phyloP scores from a whole-genome alignment of 208 protist genomes.

The Zelonia costaricensis region DNA sequence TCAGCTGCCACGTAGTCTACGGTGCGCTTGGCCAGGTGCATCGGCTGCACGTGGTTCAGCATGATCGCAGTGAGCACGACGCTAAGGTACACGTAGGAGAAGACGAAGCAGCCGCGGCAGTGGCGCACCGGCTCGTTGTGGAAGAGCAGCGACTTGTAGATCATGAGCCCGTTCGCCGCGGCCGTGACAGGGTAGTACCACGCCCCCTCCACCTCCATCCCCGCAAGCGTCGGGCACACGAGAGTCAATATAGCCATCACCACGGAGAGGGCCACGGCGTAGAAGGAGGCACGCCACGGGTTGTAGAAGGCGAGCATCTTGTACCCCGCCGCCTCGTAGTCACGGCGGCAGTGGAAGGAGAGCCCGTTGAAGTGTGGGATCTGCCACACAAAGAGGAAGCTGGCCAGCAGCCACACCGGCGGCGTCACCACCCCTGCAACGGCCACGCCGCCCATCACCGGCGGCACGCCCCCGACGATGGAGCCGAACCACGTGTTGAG shows the following conservation, averaged over 20 bases:
- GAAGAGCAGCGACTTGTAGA: slow-evolving; percentile 87
- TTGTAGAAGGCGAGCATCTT: slow-evolving; percentile 91
- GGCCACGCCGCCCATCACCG: slow-evolving; percentile 88
- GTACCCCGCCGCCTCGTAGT: slow-evolving; percentile 91
- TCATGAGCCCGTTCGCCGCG: slow-evolving; percentile 69
- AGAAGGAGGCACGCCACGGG: slow-evolving; percentile 86
- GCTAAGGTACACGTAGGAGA: slow-evolving; percentile 86
- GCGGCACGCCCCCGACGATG: slow-evolving; percentile 91
- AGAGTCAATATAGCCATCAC: slow-evolving; percentile 71
- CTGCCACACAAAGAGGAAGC: slow-evolving; percentile 89
- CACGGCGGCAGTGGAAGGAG: slow-evolving; percentile 86
- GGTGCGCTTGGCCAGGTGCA: slow-evolving; percentile 29
- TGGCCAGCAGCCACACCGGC: slow-evolving; percentile 70
- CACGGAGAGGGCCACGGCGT: slow-evolving; percentile 75
- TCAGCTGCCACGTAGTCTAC: slow-evolving; percentile 23
- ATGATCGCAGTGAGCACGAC: slow-evolving; percentile 74
- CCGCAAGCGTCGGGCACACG: slow-evolving; percentile 40
- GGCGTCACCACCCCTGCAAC: slow-evolving; percentile 44
- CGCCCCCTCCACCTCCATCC: slow-evolving; percentile 52
- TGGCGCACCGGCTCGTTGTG: slow-evolving; percentile 68
- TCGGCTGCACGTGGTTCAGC: slow-evolving; percentile 78
- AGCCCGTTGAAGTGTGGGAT: slow-evolving; percentile 93
- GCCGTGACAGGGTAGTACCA: slow-evolving; percentile 77
- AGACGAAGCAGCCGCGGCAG: slow-evolving; percentile 91
- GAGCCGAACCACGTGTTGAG: slow-evolving; percentile 92